Base-by-base conservation (phyloP, 148 eudicot species). In the Amaranthus cruentus region DNA sequence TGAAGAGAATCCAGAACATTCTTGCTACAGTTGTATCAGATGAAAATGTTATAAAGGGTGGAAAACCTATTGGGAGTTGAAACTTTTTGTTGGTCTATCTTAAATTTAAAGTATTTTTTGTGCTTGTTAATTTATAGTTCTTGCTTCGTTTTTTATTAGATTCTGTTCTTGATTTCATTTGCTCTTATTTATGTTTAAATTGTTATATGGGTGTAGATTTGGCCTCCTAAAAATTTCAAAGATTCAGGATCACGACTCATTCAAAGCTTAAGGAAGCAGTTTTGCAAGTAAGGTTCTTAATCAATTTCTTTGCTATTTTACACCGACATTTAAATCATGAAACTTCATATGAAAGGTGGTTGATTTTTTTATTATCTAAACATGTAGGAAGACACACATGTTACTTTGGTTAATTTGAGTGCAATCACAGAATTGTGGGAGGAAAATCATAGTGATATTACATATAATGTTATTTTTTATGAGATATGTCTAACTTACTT, bases 211-310 rank as follows among this genome's bases (percentile, higher is more conserved):
- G 14, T 83, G 88, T 87, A 96, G 99, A 87, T 96, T 84, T 96
- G 99, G 99, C 97, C 99, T 79, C 99, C 99, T 12, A 92, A 90
- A 80, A 87, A 81, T 82, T 83, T 96, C 56, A 96, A 89, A 83
- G 99, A 96, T 84, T 88, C 96, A 38, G 97, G 90, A 69, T 92
- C 97, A 58, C 88, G 81, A 42, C 86, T 77, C 99, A 96, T 80
- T 84, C 88, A 43, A 85, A 85, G 82, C 88, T 96, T 63, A 96
- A 90, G 81, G 97, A 96, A 77, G 92, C 92, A 73, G 88, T 96
- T 77, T 73, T 90, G 85, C 92, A 86, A 84, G 99, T 92, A 85
- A 79, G 87, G 66, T 54, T 75, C 56, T 73, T 53, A 7, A 13
- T 42, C 44, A 47, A 69, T 72, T 73, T 10, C 55, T 68, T 43